Evolutionary conservation across 768 basidiomycete genomes (phyloP), one percentile per base, ranked within the genome.

Genomic region (Cyclocybe aegerita): DNA sequence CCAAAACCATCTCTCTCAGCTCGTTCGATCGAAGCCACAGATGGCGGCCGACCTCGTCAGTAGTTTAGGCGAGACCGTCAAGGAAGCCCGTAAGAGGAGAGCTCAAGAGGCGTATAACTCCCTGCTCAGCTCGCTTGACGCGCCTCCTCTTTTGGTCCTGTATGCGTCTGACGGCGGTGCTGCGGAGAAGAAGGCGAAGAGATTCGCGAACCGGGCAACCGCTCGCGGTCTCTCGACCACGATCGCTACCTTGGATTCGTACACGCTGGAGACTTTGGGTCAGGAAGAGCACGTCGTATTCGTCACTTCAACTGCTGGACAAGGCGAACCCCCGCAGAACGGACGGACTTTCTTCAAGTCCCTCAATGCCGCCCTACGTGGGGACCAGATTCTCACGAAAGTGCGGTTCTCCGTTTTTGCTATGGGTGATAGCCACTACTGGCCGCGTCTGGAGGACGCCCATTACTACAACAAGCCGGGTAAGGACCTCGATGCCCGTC

Each of bases 361-460:
- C 4, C 60, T 97, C 58, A 88, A 89, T 57, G 85, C 84, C 7
- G 80, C 74, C 2, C 70, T 74, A 8, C 74, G 74, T n/a, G 81
- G 81, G 14, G 85, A 87, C 45, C 75, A 71, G 48, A 72, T 78
- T 4, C 73, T 93, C 38, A 54, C 72, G 46, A 85, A 85, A 54
- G 73, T 93, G 52, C 86, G 81, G 62, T 90, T 82, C 68, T 70
- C 86, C 46, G 93, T 98, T 39, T 97, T 98, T 59, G 96, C 77
- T 42, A 88, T 99, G 84, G 97, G 97, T 53, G 97, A 99, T 68
- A 95, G 90, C 66, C 95, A 97, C 70, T 99, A 99, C 73, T 99
- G 97, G 97, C 97, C 97, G 7, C 82, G 97, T 37, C 80, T 90
- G 12, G 94, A 98, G 68, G 97, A 98, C 62, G 87, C 86, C n/a